A percentile compares a stretch with the other conserved stretches of the same genome.
Conservation (phyloP, 176 grass and related monocot genomes). For the Stipa capillata region DNA sequence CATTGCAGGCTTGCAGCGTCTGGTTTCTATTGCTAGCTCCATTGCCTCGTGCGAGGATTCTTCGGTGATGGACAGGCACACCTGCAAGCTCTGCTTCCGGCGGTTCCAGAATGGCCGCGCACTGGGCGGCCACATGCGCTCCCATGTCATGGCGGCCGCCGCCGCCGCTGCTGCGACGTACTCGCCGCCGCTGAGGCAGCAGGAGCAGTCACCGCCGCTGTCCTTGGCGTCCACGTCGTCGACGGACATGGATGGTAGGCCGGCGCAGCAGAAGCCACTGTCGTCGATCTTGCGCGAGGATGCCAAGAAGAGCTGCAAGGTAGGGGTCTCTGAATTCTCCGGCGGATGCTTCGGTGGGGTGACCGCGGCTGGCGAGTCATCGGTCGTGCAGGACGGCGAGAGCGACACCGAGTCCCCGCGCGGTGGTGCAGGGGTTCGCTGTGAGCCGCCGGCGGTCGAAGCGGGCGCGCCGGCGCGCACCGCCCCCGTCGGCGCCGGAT, state of each 20-base stretch:
- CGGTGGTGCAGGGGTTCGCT: conserved; percentile 1
- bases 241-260: conserved; percentile 11
- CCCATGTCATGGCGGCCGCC: conserved; percentile 52
- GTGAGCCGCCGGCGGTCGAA: conserved; percentile 57
- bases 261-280: background rate
- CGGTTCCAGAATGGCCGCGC: conserved; percentile 82
- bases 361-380: conserved; percentile 25
- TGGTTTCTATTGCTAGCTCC: background rate
- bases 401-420: conserved; percentile 67
- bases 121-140: conserved; percentile 96
- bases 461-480: conserved; percentile 21
- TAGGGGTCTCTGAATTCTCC: conserved; percentile 36
- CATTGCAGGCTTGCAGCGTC: background rate
- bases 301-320: conserved; percentile 40
- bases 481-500: background rate
- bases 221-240: conserved; percentile 47
- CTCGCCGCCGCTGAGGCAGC: background rate
- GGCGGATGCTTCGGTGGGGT: background rate
- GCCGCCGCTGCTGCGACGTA: background rate
- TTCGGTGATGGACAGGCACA: conserved; percentile 58
- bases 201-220: conserved; percentile 12
- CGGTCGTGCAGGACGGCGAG: conserved; percentile 56
- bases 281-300: conserved; percentile 48
- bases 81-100: conserved; percentile 88
- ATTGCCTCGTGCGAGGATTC: background rate